Conservation (phyloP, 148 eudicot species). For the Rhododendron ferrugineum region DNA sequence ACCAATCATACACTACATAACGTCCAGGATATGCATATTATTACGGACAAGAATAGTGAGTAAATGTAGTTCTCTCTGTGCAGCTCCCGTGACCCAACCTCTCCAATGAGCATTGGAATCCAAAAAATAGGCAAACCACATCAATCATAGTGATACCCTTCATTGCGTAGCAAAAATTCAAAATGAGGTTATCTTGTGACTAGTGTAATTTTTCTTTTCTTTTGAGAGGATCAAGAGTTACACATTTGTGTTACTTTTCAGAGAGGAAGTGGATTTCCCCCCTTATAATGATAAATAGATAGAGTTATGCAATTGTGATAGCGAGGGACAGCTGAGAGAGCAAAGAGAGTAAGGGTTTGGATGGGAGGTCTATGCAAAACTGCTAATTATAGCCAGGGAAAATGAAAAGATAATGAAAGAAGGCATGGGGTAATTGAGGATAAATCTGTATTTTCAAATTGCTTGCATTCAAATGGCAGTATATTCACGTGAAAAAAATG, state of each 20-base stretch:
- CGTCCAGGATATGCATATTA: not conserved
- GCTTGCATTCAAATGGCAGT: not conserved
- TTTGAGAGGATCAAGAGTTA: not conserved
- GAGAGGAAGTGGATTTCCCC: not conserved
- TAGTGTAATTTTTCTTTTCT: not conserved
- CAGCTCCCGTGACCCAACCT: not conserved
- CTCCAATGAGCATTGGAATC: not conserved
- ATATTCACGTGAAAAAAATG: not conserved
- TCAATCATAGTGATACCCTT: not conserved
- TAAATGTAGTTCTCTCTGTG: too few species aligned
- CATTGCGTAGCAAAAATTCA: not conserved
- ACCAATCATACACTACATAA: not conserved
- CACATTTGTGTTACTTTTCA: not conserved
- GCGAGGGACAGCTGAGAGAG: not conserved
- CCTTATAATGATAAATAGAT: not conserved
- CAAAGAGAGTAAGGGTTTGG: not conserved
- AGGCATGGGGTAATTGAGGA: not conserved
- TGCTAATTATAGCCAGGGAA: not conserved
- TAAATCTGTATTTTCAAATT: not conserved
- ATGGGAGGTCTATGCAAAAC: not conserved
- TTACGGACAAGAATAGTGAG: not conserved
- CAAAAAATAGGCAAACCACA: not conserved
- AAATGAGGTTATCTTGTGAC: not conserved
- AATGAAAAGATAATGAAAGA: not conserved
- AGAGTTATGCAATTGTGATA: not conserved